Base-by-base conservation (phyloP, 2,329 filamentous ascomycete species). In the Trichophyton rubrum region DNA sequence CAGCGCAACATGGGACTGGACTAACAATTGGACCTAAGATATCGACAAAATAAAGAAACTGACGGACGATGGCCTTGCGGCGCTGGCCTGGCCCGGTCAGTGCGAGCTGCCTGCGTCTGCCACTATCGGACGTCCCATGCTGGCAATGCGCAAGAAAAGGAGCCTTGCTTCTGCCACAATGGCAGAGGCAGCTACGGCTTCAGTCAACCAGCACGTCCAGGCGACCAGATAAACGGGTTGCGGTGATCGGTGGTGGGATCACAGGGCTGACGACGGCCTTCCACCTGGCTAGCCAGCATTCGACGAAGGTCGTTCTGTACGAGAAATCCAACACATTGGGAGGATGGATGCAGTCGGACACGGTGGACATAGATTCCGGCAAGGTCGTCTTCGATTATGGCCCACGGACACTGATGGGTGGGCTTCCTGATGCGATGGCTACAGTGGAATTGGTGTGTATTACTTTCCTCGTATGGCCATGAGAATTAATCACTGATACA, bases 311-410 rank as follows among this genome's bases (percentile, higher is more conserved):
- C 68, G 93, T 88, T 0, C 70, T 99, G 8, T 96, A 90, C 72
- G 93, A 99, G 72, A 81, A 81, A 20, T 81, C 78, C 30, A 71
- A 81, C 22, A 79, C 84, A 20, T 72, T 92, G 0, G 93, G 93
- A 49, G 93, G 93, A 53, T 97, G 91, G 91, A 78, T 97, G 45
- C 77, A 84, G 64, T 90, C 87, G 1, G 80, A 85, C 65, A 76
- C 75, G 58, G 78, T 88, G 11, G 72, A 82, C 1, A 81, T 87
- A 8, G 74, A 79, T 3, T 78, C 80, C 41, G 78, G 80, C 22
- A 74, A 79, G 56, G 81, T 96, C 38, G 73, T 88, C 30, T 90
- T 97, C 68, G 92, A 99, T 75, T 82, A 84, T 66, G 93, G 92
- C 0, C 89, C 93, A 22, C 82, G 92, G 67, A 89, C 89, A 59